phyloP scores from a whole-genome alignment of 352 stramenopile species.

The Sclerospora graminicola region DNA sequence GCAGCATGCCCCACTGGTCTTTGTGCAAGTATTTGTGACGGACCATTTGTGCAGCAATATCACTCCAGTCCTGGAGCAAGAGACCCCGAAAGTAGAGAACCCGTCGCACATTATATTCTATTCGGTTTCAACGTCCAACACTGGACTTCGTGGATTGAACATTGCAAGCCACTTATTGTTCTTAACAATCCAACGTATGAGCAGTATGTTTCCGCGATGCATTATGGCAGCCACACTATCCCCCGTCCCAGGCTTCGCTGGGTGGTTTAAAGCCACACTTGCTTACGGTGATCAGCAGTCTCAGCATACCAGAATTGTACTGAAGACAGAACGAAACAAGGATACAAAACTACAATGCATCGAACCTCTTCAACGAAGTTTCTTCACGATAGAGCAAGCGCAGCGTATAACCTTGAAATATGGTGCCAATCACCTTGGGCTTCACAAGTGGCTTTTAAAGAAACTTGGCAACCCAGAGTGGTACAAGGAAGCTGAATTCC shows the following conservation, averaged over 20 bases:
- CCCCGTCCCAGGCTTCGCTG: constrained; percentile 60
- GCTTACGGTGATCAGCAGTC: constrained; percentile 15
- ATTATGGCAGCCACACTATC: constrained; percentile 67
- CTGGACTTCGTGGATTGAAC: constrained; percentile 68
- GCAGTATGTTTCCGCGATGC: constrained; percentile 44
- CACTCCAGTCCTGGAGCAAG: constrained; percentile 45
- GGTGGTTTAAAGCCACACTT: constrained; percentile 56
- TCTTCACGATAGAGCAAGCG: constrained; percentile 42
- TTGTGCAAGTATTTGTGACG: constrained; percentile 66
- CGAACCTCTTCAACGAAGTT: constrained; percentile 23
- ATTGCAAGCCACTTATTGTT: constrained; percentile 78
- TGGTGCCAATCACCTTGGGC: constrained; percentile 36
- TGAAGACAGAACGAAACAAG: constrained; percentile 10
- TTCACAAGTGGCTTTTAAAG: constrained; percentile 66
- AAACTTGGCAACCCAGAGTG: constrained; percentile 36
- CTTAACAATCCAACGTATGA: constrained; percentile 73
- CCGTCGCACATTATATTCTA: constrained; percentile 83
- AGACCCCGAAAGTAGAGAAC: constrained; percentile 26
- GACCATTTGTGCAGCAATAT: constrained; percentile 59
- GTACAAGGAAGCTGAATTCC: constrained; percentile 37
- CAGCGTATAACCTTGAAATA: constrained; percentile 48
- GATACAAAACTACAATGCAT: constrained; percentile 6
- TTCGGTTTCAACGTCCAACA: constrained; percentile 74
- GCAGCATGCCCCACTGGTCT: constrained; percentile 54
- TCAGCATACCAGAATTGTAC: constrained; percentile 4